A percentile compares a stretch with the other conserved stretches of the same genome.
These are phyloP conservation scores for Cylindrotheca closterium DNA, from an alignment of 108 stramenopile genomes.

Conservation along the genomic window DNA sequence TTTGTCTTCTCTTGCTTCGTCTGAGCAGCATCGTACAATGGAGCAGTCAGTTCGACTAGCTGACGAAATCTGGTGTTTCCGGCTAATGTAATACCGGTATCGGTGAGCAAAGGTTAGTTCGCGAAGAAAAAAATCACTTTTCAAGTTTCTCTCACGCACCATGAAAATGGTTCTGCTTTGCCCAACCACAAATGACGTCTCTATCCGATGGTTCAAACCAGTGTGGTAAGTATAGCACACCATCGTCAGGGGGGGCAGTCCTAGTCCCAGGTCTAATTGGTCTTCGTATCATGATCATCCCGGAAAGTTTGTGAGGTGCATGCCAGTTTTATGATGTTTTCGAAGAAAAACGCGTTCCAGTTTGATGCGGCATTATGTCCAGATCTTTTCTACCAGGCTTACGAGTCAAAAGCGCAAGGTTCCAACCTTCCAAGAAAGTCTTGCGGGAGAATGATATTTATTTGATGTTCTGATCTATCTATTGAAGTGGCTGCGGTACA, in stretches of 20 bases:
- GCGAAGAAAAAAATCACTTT: not conserved
- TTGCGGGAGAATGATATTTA: too few species aligned
- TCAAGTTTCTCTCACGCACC: constrained; percentile 2
- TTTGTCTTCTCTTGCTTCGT: constrained; percentile 32
- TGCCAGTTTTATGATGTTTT: too few species aligned
- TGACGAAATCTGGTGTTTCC: constrained; percentile 31
- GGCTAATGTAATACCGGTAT: constrained; percentile 2
- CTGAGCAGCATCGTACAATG: constrained; percentile 18
- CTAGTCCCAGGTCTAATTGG: not conserved
- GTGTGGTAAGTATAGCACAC: constrained; percentile 8
- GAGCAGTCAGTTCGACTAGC: constrained; percentile 18
- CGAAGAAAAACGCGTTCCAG: too few species aligned
- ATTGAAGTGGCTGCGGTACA: too few species aligned
- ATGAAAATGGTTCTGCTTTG: constrained; percentile 23
- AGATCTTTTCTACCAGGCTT: too few species aligned
- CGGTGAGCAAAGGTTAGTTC: not conserved
- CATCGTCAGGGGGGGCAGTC: constrained; percentile 1
- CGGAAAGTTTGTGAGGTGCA: too few species aligned
- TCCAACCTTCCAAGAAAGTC: too few species aligned
- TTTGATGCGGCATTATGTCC: too few species aligned
- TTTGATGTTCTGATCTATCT: too few species aligned
- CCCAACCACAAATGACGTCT: constrained; percentile 32
- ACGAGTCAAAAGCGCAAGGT: too few species aligned
- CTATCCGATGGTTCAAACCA: constrained; percentile 24
- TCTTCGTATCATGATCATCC: constrained; percentile 8